Base-by-base conservation (phyloP, 768 basidiomycete genomes). In the Hericium rajendrae region DNA sequence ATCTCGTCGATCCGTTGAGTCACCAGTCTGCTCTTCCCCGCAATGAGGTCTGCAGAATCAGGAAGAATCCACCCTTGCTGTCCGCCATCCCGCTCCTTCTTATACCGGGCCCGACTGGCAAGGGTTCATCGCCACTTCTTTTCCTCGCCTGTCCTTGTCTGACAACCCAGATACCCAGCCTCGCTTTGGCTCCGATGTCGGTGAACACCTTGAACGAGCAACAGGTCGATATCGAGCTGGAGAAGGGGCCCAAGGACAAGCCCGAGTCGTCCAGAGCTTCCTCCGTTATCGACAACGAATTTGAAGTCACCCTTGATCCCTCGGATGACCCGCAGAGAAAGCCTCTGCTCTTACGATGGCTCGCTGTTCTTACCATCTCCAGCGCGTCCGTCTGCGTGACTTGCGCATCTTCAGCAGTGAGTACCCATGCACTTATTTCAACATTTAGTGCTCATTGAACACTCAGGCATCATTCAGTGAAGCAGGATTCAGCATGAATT, bases 401-500 rank as follows among this genome's bases (percentile, higher is more conserved):
- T 5, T 58, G 53, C 32, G 51, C 57, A 18, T 61, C 60, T 2
- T 55, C 60, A 6, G 41, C 54, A 9, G 60, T 57, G 40, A 54
- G 54, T 53, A 28, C 49, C 40, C n/a, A 20, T 52, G 16, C 24
- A 8, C 20, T 51, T 16, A 24, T 2, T 26, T 24, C 20, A 26
- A 28, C 20, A 51, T 9, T 26, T 15, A 20, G 10, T 22, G 24
- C 22, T 37, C 15, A 51, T 16, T 43, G 15, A 8, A 10, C 32
- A 22, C 2, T 58, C 18, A 70, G 71, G 67, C 72, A 0, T 67
- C 72, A 3, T 68, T 65, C 10, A 74, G 75, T 1, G 77, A 78
- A 59, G 59, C 55, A 6, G 73, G 3, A 67, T 77, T 22, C 64
- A 71, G 49, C 38, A 49, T 5, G 68, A 74, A 22, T 78, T 77